These are phyloP conservation scores for Cercophora scortea DNA, from an alignment of 495 filamentous ascomycete species.

Conservation along the genomic window DNA sequence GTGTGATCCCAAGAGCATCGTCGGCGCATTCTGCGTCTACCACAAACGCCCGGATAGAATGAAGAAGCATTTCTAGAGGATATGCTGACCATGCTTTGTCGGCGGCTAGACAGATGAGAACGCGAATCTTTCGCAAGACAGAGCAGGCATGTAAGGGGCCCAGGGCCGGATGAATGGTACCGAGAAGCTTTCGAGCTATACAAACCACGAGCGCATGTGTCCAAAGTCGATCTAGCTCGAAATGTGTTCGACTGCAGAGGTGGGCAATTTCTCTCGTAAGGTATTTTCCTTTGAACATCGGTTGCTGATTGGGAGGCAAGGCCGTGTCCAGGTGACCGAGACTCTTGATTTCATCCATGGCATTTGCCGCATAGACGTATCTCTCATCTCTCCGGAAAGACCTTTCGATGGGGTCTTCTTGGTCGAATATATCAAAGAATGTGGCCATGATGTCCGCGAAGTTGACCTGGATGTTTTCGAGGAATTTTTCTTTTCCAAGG, in stretches of 20 bases:
- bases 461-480: slow-evolving; percentile 50
- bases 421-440: slow-evolving; percentile 73
- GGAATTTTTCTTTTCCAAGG: slow-evolving; percentile 59
- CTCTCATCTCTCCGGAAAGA: slow-evolving; percentile 56
- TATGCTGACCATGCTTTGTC: slow-evolving; percentile 63
- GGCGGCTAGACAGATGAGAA: slow-evolving; percentile 73
- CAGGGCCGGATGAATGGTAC: slow-evolving; percentile 76
- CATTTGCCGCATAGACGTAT: slow-evolving; percentile 50
- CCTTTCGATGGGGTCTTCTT: slow-evolving; percentile 57
- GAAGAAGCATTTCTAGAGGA: slow-evolving; percentile 85
- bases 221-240: slow-evolving; percentile 64
- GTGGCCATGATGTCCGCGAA: slow-evolving; percentile 70
- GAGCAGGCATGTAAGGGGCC: slow-evolving; percentile 82
- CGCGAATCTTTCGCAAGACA: slow-evolving; percentile 75
- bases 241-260: slow-evolving; percentile 61
- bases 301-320: slow-evolving; percentile 72
- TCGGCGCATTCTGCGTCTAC: slow-evolving; percentile 81
- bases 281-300: slow-evolving; percentile 72
- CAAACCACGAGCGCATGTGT: slow-evolving; percentile 64
- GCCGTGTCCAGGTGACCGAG: slow-evolving; percentile 51
- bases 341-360: slow-evolving; percentile 57
- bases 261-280: slow-evolving; percentile 65
- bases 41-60: slow-evolving; percentile 70
- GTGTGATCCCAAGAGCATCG: slow-evolving; percentile 78
- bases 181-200: slow-evolving; percentile 68